phyloP scores from a whole-genome alignment of 23 red algal species.

The Gracilaria gracilis region DNA sequence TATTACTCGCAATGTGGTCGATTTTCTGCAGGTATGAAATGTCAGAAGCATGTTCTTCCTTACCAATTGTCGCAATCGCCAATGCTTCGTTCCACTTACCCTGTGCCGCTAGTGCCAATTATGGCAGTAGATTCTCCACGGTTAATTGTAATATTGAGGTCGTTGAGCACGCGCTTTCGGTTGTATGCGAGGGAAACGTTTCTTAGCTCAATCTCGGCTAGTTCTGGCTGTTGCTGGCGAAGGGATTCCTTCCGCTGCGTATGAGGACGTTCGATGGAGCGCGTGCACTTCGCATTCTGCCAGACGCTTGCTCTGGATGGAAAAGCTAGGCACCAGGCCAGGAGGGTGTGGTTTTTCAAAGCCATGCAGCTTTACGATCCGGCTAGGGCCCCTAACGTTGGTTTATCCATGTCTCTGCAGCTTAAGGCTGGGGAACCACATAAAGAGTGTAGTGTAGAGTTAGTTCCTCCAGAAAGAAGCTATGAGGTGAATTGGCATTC shows the following conservation, averaged over 20 bases:
- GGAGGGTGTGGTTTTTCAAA: not conserved
- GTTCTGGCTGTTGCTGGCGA: not conserved
- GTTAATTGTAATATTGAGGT: slow-evolving; percentile 60
- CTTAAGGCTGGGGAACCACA: not conserved
- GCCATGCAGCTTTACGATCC: slow-evolving; percentile 8
- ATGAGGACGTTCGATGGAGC: not conserved
- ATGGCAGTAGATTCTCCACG: slow-evolving; percentile 79
- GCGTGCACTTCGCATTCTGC: slow-evolving; percentile 3
- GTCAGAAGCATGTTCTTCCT: not conserved
- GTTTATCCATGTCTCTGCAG: not conserved
- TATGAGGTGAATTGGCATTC: not conserved
- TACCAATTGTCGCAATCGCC: not conserved
- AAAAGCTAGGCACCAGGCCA: not conserved
- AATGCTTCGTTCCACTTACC: slow-evolving; percentile 9
- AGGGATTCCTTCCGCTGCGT: not conserved
- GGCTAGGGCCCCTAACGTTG: not conserved
- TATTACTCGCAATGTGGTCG: slow-evolving; percentile 83
- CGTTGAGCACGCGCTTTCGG: slow-evolving; percentile 51
- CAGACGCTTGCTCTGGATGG: not conserved
- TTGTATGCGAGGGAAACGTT: slow-evolving; percentile 51
- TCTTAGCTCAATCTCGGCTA: slow-evolving; percentile 50
- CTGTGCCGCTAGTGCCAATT: slow-evolving; percentile 88
- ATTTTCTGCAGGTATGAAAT: slow-evolving; percentile 44
- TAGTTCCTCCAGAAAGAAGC: not conserved
- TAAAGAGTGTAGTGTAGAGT: too few relatives aligned